These are phyloP conservation scores for Mycena citricolor DNA, from an alignment of 1,284 basidiomycete genomes.

Conservation along the genomic window DNA sequence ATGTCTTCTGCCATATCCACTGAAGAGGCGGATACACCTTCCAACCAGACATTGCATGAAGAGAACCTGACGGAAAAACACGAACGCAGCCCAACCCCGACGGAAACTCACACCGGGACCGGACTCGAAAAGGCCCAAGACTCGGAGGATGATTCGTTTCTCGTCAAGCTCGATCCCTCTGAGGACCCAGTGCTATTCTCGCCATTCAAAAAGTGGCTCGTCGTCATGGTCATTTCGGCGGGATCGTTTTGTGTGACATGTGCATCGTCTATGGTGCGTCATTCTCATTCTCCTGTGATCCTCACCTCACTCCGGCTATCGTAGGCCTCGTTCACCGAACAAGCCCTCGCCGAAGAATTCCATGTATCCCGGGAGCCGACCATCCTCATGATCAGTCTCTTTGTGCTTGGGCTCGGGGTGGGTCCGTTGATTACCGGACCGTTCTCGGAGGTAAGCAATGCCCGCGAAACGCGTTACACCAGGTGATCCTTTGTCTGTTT, in stretches of 20 bases:
- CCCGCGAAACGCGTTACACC: too few relatives aligned
- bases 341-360: conserved; percentile 58
- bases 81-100: too few relatives aligned
- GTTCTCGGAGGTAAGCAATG: conserved; percentile 18
- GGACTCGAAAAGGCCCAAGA: too few relatives aligned
- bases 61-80: too few relatives aligned
- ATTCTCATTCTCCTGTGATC: background rate
- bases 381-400: conserved; percentile 71
- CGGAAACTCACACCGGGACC: too few relatives aligned
- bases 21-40: too few relatives aligned
- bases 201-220: conserved; percentile 55
- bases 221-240: conserved; percentile 51
- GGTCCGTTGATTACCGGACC: conserved; percentile 54
- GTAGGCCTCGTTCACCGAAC: conserved; percentile 68
- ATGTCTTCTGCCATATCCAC: too few relatives aligned
- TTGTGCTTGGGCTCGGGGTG: conserved; percentile 50
- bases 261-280: conserved; percentile 67
- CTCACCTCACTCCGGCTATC: background rate
- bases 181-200: conserved; percentile 55
- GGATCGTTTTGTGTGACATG: conserved; percentile 67
- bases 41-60: too few relatives aligned
- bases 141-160: conserved; percentile 1
- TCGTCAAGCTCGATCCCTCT: conserved; percentile 42
- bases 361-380: conserved; percentile 62
- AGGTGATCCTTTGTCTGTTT: background rate